Conservation (phyloP, 106 monocot genomes). For the Dioscorea alata region DNA sequence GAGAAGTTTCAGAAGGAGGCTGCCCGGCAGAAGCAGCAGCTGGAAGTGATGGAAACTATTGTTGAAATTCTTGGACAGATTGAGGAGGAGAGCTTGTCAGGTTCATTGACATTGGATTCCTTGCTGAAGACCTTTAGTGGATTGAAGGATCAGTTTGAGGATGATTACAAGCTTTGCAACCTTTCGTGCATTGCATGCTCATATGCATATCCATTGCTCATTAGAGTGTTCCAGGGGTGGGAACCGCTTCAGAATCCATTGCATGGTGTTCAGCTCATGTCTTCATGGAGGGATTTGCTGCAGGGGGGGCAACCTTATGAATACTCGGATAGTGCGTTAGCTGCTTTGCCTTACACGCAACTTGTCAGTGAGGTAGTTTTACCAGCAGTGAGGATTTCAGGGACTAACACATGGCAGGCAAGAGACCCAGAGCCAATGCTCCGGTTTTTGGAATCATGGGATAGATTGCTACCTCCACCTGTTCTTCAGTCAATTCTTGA, state of each 20-base stretch:
- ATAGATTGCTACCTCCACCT: conserved; percentile 61
- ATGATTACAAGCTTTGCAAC: conserved; percentile 86
- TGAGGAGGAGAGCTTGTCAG: conserved; percentile 40
- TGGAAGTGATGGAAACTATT: conserved; percentile 73
- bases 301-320: conserved; percentile 81
- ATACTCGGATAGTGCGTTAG: conserved; percentile 41
- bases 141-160: conserved; percentile 48
- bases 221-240: conserved; percentile 79
- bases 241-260: conserved; percentile 68
- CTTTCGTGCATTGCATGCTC: conserved; percentile 68
- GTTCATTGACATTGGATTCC: conserved; percentile 57
- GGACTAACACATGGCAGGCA: conserved; percentile 84
- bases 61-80: conserved; percentile 34
- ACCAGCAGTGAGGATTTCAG: conserved; percentile 80
- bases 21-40: conserved; percentile 56
- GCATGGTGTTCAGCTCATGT: conserved; percentile 68
- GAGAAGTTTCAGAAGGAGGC: conserved; percentile 61
- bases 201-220: conserved; percentile 70
- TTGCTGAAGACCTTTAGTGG: conserved; percentile 47
- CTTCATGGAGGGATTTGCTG: conserved; percentile 64
- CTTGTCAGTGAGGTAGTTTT: conserved; percentile 71
- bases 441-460: conserved; percentile 77
- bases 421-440: conserved; percentile 96
- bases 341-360: conserved; percentile 59
- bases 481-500: conserved; percentile 82